These are phyloP conservation scores for Mycena floridula DNA, from an alignment of 768 basidiomycete species.

Conservation along the genomic window DNA sequence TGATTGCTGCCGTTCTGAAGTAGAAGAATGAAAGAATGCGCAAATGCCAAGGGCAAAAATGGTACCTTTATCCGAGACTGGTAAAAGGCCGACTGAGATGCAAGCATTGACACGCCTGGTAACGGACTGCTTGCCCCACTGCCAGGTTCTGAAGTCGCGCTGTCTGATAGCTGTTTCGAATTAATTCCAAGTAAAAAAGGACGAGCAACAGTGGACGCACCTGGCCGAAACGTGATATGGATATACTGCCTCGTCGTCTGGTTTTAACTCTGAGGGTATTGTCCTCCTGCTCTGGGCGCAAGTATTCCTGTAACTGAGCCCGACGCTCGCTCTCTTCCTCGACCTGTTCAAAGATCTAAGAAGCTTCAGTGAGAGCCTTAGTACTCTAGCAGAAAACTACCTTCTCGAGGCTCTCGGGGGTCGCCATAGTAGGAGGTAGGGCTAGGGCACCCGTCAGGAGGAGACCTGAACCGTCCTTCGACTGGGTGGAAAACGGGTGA, in stretches of 20 bases:
- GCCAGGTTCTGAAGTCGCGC: constrained; percentile 16
- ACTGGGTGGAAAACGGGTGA: too few relatives aligned
- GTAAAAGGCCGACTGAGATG: constrained; percentile 42
- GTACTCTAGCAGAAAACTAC: too few relatives aligned
- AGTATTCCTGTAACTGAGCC: constrained; percentile 26
- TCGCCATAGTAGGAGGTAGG: too few relatives aligned
- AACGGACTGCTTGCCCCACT: constrained; percentile 24
- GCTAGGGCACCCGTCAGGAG: too few relatives aligned
- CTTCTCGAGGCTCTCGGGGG: too few relatives aligned
- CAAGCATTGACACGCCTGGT: constrained; percentile 31
- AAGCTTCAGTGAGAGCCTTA: too few relatives aligned
- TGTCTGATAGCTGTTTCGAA: constrained; percentile 13
- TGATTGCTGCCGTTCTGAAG: constrained; percentile 37
- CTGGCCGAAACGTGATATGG: constrained; percentile 57
- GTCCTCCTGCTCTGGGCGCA: constrained; percentile 7
- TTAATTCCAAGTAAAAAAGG: constrained; percentile 5
- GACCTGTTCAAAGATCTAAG: constrained; percentile 56
- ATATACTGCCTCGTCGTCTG: constrained; percentile 44
- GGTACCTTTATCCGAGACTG: constrained; percentile 36
- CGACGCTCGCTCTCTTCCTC: constrained; percentile 52
- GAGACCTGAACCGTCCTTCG: too few relatives aligned
- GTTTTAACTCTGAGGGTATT: constrained; percentile 25
- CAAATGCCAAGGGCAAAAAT: constrained; percentile 1
- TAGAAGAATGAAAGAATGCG: constrained; percentile 4
- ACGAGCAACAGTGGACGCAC: constrained; percentile 23